These are phyloP conservation scores for Dendrostoma leiphaemia DNA, from an alignment of 2,329 filamentous ascomycete species.

Conservation along the genomic window DNA sequence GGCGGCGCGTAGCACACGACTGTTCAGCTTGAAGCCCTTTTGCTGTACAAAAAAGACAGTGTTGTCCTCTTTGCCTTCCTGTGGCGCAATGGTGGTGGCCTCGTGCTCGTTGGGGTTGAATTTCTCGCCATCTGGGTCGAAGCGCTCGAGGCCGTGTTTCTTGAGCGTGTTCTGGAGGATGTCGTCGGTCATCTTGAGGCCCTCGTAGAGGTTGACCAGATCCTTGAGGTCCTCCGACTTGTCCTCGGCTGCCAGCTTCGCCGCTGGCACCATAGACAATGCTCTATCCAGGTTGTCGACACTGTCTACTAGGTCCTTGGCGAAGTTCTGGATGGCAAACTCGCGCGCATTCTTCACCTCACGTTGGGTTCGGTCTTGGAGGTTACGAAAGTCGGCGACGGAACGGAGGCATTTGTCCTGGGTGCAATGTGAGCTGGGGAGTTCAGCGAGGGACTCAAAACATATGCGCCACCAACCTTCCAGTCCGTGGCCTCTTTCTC, in stretches of 20 bases:
- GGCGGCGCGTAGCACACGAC: conserved; percentile 81
- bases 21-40: conserved; percentile 94
- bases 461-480: conserved; percentile 63
- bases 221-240: conserved; percentile 62
- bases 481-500: conserved; percentile 64
- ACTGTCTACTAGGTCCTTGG: conserved; percentile 89
- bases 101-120: conserved; percentile 98
- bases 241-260: conserved; percentile 61
- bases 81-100: conserved; percentile 90
- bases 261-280: conserved; percentile 71
- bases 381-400: conserved; percentile 95
- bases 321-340: conserved; percentile 95
- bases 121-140: conserved; percentile 78
- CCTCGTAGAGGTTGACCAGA: conserved; percentile 77
- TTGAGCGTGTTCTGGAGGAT: conserved; percentile 85
- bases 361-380: conserved; percentile 89
- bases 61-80: conserved; percentile 84
- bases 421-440: conserved; percentile 9
- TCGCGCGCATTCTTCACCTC: conserved; percentile 85
- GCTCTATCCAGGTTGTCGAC: conserved; percentile 98
- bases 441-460: neutral
- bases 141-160: conserved; percentile 91
- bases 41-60: conserved; percentile 90
- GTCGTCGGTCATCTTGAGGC: conserved; percentile 90
- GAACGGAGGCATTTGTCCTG: conserved; percentile 94